Base-by-base conservation (phyloP, 108 stramenopile species). In the Conticribra weissflogii region DNA sequence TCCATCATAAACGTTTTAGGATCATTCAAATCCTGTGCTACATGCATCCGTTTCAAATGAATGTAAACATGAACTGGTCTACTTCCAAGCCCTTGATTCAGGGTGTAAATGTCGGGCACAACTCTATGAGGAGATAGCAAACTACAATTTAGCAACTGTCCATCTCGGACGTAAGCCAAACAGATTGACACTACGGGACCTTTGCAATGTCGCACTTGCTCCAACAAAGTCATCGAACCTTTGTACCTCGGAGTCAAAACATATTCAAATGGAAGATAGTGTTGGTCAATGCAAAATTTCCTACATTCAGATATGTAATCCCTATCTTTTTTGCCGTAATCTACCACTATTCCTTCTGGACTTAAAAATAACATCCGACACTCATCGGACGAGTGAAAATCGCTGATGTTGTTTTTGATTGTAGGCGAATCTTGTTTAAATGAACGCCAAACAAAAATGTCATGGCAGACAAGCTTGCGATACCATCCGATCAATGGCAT, bases 401-500 rank as follows among this genome's bases (percentile, higher is more conserved):
- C 64, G n/a, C 61, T 22, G 0, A 83, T 69, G 49, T 83, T 83
- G 2, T 9, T 49, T 19, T 47, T 21, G 28, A 83, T 80, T 15
- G 65, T 76, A 25, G 51, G 31, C 21, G 63, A 60, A 56, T 83
- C 83, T 24, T 61, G 60, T 60, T 72, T 63, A 63, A 83, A 83
- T 31, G 72, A 74, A 21, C 83, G 46, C 67, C 58, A 75, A 0
- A 83, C 79, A 44, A 83, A 83, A 29, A 83, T 75, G 54, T 83
- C 83, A 18, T 80, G 54, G 32, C 69, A 70, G 7, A 83, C 71
- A 15, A 83, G 16, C 22, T 73, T 83, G 0, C 83, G 52, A 54
- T 81, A 83, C 83, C 83, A 83, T 0, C 83, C 83, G 22, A 83
- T 68, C 8, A 83, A 29, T 12, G 83, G 83, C 79, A 83, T 71